These are phyloP conservation scores for Cytospora paraplurivora DNA, from an alignment of 2,329 filamentous ascomycete species.

Conservation along the genomic window DNA sequence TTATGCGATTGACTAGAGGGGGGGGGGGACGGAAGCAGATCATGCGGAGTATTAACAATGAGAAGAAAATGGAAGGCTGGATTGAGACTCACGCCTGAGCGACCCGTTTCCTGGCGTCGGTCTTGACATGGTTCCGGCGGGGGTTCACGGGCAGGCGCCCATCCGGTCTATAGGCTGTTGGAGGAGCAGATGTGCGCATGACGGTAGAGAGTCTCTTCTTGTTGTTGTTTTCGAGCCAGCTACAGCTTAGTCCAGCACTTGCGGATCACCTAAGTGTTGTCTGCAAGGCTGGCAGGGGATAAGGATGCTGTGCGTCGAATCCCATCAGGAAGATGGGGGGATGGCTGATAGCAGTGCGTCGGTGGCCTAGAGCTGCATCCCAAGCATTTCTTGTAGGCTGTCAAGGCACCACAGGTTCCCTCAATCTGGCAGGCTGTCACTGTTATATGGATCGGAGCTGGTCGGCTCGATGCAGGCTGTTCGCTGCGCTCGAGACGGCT, in stretches of 20 bases:
- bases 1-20: background rate
- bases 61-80: background rate
- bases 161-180: slow-evolving; percentile 4
- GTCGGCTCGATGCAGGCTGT: background rate
- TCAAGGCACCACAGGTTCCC: background rate
- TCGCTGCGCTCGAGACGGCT: background rate
- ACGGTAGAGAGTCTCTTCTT: background rate
- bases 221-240: slow-evolving; percentile 5
- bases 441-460: slow-evolving; percentile 15
- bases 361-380: slow-evolving; percentile 11
- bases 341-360: slow-evolving; percentile 2
- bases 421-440: slow-evolving; percentile 9
- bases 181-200: slow-evolving; percentile 22
- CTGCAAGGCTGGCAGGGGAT: slow-evolving; percentile 17
- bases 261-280: slow-evolving; percentile 8
- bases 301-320: background rate
- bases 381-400: background rate
- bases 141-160: slow-evolving; percentile 53
- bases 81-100: slow-evolving; percentile 48
- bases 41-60: background rate
- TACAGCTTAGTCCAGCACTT: slow-evolving; percentile 3
- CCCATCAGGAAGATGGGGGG: slow-evolving; percentile 11
- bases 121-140: slow-evolving; percentile 50
- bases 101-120: slow-evolving; percentile 51
- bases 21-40: background rate